Conservation (phyloP, 495 filamentous ascomycete genomes). For the Podospora fimiseda region DNA sequence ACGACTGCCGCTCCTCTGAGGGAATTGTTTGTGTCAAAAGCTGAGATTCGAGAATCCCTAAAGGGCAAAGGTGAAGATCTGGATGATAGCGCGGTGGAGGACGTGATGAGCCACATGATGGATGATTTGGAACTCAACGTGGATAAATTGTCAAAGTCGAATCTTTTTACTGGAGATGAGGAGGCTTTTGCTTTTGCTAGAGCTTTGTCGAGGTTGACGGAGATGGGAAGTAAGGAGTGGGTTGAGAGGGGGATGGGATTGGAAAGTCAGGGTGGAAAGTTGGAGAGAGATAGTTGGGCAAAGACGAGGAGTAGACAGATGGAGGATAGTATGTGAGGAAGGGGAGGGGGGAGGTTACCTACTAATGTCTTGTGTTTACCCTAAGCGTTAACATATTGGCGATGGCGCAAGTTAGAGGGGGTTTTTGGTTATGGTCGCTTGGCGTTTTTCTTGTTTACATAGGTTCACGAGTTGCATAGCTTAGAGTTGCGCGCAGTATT, state of each 20-base stretch:
- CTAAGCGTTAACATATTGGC: too few relatives aligned
- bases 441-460: too few relatives aligned
- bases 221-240: conserved; percentile 96
- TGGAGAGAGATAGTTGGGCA: conserved; percentile 58
- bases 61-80: conserved; percentile 33
- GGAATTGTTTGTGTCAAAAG: conserved; percentile 80
- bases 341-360: not conserved
- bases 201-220: conserved; percentile 72
- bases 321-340: conserved; percentile 63
- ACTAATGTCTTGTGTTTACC: too few relatives aligned
- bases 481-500: too few relatives aligned
- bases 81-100: conserved; percentile 52
- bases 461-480: too few relatives aligned
- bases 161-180: conserved; percentile 90
- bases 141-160: conserved; percentile 74
- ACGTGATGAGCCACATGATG: conserved; percentile 85
- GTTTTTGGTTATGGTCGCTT: too few relatives aligned
- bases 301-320: conserved; percentile 61
- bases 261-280: conserved; percentile 50
- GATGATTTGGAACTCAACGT: conserved; percentile 88
- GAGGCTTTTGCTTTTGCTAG: conserved; percentile 94
- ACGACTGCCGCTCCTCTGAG: conserved; percentile 78
- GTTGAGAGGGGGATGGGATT: conserved; percentile 78
- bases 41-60: conserved; percentile 59
- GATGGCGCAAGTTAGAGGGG: too few relatives aligned